Percentiles rank a stretch among this genome's conserved stretches.
Evolutionary conservation across 2,329 filamentous ascomycete genomes (phyloP).

Genomic region (Xylariomycetidae sp.): DNA sequence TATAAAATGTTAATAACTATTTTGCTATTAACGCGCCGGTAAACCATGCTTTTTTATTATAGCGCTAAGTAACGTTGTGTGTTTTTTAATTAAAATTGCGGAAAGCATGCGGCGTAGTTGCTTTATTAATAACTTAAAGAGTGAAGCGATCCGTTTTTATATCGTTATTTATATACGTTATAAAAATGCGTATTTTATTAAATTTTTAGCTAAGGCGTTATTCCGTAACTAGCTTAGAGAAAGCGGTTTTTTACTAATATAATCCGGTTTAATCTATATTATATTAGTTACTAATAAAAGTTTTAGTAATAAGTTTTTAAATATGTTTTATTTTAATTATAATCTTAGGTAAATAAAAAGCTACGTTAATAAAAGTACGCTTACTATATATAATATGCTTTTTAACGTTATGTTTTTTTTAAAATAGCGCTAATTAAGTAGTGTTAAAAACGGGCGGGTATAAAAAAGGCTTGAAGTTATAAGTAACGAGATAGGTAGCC

Average conservation of each 20-base stretch:
- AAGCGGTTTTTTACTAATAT: slow-evolving; percentile 1
- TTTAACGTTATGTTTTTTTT: neutral
- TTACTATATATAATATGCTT: neutral
- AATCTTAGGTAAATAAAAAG: neutral
- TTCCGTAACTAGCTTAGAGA: neutral
- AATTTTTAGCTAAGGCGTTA: neutral
- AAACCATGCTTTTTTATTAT: neutral
- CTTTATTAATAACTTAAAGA: neutral
- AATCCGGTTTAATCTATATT: slow-evolving; percentile 1
- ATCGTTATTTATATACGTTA: neutral
- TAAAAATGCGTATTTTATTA: neutral
- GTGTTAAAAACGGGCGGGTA: neutral
- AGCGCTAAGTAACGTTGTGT: neutral
- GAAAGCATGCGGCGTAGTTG: neutral
- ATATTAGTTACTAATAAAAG: neutral
- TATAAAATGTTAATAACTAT: slow-evolving; percentile 1
- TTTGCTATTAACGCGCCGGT: neutral
- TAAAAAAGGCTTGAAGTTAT: neutral
- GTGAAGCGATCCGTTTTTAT: slow-evolving; percentile 1
- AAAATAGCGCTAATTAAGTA: neutral
- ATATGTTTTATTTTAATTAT: neutral
- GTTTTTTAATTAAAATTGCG: slow-evolving; percentile 1
- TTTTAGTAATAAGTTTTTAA: neutral
- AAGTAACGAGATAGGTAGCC: neutral
- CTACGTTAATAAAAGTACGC: neutral